phyloP scores from a whole-genome alignment of 2,329 filamentous ascomycete genomes.

The Alternaria gaisen region DNA sequence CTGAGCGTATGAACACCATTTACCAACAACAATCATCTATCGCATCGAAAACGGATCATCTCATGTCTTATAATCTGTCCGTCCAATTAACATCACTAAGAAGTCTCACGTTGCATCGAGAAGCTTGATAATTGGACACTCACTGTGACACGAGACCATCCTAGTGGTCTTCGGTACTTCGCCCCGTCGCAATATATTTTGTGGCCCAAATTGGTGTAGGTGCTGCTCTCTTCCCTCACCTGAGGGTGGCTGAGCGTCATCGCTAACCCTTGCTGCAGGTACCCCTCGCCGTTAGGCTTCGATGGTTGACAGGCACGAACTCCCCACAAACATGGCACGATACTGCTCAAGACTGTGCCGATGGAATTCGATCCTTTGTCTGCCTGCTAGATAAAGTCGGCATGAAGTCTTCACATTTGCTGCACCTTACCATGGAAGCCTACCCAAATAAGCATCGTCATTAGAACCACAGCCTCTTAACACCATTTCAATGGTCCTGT shows the following conservation, averaged over 20 bases:
- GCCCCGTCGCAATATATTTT: constrained; percentile 12
- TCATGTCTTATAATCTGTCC: background rate
- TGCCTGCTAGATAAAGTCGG: background rate
- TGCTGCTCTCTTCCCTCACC: background rate
- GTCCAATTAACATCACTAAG: background rate
- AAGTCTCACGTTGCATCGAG: background rate
- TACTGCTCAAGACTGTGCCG: background rate
- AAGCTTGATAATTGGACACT: background rate
- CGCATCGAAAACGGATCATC: background rate
- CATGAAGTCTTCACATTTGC: background rate
- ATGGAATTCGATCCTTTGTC: background rate
- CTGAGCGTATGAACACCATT: background rate
- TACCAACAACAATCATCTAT: background rate
- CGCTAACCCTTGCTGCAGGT: background rate
- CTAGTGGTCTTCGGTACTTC: background rate
- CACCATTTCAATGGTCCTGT: background rate
- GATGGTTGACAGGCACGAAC: background rate
- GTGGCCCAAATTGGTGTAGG: background rate
- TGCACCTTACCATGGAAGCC: background rate
- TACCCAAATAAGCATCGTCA: background rate
- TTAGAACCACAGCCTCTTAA: background rate
- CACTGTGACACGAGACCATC: background rate
- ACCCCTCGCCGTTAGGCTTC: background rate
- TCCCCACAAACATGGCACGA: background rate
- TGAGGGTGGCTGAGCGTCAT: background rate